Base-by-base conservation (phyloP, 805 yeast species). In the Monosporozyma solicola region DNA sequence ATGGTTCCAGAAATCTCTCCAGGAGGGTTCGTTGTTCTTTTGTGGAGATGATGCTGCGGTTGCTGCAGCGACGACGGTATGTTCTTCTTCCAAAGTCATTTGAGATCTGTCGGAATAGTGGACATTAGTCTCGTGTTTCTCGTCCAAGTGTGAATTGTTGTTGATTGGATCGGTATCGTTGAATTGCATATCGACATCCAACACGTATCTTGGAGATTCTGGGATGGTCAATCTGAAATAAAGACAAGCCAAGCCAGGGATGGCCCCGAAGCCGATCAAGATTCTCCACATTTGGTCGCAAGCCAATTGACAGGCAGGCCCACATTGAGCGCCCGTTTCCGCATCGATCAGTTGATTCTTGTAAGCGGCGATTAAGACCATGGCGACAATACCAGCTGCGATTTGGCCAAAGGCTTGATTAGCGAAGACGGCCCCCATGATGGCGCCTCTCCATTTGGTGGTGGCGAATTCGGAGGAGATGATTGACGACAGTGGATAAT, bases 321-420 rank as follows among this genome's bases (percentile, higher is more conserved):
- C 83, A 80, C 96, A 89, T 64, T 77, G 78, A 37, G 76, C 72
- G 58, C 82, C 77, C 49, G 75, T 61, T 59, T 75, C 71, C 45
- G 86, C 89, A 52, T 59, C 67, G 51, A 73, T 73, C 59, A 89
- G 74, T 41, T 76, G 76, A 59, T 74, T 69, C 70, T 85, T 87
- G 79, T 85, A 90, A 63, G 82, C 95, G 53, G 84, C 86, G 60
- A 87, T 85, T 66, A 82, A 77, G 54, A 87, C 66, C 56, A 89
- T 73, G 53, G 95, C 87, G 62, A 89, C 87, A 59, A 89, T 76
- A 80, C 92, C 96, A 55, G 89, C 96, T 20, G 83, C 66, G 56
- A 90, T 79, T 76, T 91, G 97, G 71, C 97, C 97, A 83, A 94
- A 82, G 72, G 97, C 97, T 75, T 91, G 97, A 77, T 90, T 90